Conservation (phyloP, 768 basidiomycete genomes). For the Symmetrospora coprosmae region DNA sequence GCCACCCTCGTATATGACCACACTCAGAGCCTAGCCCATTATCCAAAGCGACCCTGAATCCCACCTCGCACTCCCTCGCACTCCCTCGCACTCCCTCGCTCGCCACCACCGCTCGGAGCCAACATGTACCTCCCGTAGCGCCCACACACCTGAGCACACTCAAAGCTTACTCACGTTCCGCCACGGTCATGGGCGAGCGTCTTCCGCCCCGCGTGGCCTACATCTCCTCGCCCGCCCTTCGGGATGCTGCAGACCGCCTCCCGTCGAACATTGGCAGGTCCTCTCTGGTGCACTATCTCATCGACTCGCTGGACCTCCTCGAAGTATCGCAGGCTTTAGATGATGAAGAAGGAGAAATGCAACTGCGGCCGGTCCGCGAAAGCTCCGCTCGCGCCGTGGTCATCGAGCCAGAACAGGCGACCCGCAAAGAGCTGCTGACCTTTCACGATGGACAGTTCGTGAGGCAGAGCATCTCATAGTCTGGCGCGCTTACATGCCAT, state of each 20-base stretch:
- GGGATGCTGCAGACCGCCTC: slow-evolving; percentile 35
- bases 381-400: too few relatives aligned
- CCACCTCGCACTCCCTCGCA: too few relatives aligned
- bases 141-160: too few relatives aligned
- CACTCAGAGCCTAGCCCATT: too few relatives aligned
- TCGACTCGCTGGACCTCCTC: slow-evolving; percentile 25
- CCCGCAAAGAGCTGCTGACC: slow-evolving; percentile 45
- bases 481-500: background rate
- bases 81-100: too few relatives aligned
- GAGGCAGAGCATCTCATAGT: slow-evolving; percentile 39
- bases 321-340: slow-evolving; percentile 8
- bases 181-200: too few relatives aligned
- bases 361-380: too few relatives aligned
- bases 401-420: slow-evolving; percentile 47
- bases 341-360: background rate
- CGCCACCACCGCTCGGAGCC: too few relatives aligned
- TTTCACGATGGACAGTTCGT: slow-evolving; percentile 66
- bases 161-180: too few relatives aligned
- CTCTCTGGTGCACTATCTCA: slow-evolving; percentile 29
- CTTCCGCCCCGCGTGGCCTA: slow-evolving; percentile 26
- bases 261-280: slow-evolving; percentile 34
- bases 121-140: too few relatives aligned
- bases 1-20: too few relatives aligned
- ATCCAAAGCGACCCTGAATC: too few relatives aligned
- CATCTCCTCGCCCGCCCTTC: slow-evolving; percentile 18